These are phyloP conservation scores for Plasmopara halstedii DNA, from an alignment of 352 stramenopile species.

Conservation along the genomic window DNA sequence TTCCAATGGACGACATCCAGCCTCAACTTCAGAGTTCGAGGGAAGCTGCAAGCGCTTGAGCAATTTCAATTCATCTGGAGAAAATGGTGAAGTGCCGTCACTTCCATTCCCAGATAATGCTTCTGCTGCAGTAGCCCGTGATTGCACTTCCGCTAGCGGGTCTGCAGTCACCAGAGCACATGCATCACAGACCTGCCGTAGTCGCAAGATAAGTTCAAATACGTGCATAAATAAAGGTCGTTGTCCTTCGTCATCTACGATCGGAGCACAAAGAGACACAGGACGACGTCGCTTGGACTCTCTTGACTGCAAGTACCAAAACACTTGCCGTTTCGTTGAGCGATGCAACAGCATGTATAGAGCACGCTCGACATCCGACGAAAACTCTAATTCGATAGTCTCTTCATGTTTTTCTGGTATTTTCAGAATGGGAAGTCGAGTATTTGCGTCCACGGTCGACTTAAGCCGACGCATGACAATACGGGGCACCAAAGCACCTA, in stretches of 20 bases:
- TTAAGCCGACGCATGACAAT: slow-evolving; percentile 86
- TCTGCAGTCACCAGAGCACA: slow-evolving; percentile 53
- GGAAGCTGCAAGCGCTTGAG: slow-evolving; percentile 25
- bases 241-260: slow-evolving; percentile 11
- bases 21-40: slow-evolving; percentile 2
- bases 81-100: slow-evolving; percentile 22
- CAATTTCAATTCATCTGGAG: slow-evolving; percentile 21
- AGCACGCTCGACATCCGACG: slow-evolving; percentile 66
- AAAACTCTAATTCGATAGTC: slow-evolving; percentile 43
- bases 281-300: slow-evolving; percentile 19
- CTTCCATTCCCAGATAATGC: slow-evolving; percentile 9
- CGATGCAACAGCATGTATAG: slow-evolving; percentile 76
- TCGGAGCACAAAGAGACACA: slow-evolving; percentile 11
- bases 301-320: slow-evolving; percentile 61
- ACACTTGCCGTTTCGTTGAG: slow-evolving; percentile 67
- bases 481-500: slow-evolving; percentile 65
- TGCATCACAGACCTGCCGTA: slow-evolving; percentile 81
- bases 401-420: slow-evolving; percentile 60
- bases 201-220: slow-evolving; percentile 81
- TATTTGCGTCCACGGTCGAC: slow-evolving; percentile 38
- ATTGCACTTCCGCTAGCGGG: slow-evolving; percentile 33
- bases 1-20: slow-evolving; percentile 9
- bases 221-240: slow-evolving; percentile 74
- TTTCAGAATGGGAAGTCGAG: slow-evolving; percentile 45
- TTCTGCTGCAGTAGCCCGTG: slow-evolving; percentile 13